Evolutionary conservation across 495 filamentous ascomycete species (phyloP).

Genomic region (Neurospora discreta): DNA sequence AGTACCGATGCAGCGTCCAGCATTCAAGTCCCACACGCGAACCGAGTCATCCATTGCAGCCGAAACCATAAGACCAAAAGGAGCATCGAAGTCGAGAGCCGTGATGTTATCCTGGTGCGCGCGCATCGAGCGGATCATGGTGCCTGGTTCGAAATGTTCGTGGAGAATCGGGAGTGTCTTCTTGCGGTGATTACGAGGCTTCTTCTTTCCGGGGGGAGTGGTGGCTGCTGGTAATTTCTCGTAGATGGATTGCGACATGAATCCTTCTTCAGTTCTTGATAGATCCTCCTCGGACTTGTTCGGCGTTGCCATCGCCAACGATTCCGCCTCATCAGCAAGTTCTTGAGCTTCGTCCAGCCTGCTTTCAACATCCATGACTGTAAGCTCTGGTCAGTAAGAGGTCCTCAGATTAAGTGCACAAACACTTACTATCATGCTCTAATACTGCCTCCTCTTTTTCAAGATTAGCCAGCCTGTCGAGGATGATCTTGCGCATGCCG

Average conservation of each 20-base stretch:
- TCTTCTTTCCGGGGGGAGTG: slow-evolving; percentile 43
- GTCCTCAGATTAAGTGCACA: background rate
- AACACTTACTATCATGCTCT: slow-evolving; percentile 67
- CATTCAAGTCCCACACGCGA: slow-evolving; percentile 93
- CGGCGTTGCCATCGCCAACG: slow-evolving; percentile 39
- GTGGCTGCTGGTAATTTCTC: slow-evolving; percentile 66
- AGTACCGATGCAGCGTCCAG: slow-evolving; percentile 78
- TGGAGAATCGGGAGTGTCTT: slow-evolving; percentile 93
- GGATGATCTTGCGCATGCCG: slow-evolving; percentile 84
- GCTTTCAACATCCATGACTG: slow-evolving; percentile 74
- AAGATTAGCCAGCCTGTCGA: slow-evolving; percentile 79
- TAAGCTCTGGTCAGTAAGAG: slow-evolving; percentile 12
- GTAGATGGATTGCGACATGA: slow-evolving; percentile 98
- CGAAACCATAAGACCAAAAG: slow-evolving; percentile 93
- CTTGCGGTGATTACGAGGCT: slow-evolving; percentile 51
- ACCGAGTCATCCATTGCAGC: slow-evolving; percentile 92
- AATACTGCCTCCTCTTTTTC: slow-evolving; percentile 87
- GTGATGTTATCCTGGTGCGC: slow-evolving; percentile 86
- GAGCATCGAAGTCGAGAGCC: slow-evolving; percentile 87
- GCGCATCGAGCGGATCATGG: slow-evolving; percentile 74
- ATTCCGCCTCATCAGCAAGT: slow-evolving; percentile 56
- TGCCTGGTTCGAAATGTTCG: slow-evolving; percentile 88
- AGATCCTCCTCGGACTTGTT: slow-evolving; percentile 44
- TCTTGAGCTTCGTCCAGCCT: slow-evolving; percentile 79
- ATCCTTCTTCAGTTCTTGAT: slow-evolving; percentile 50